phyloP scores from a whole-genome alignment of 768 basidiomycete species.

The Collybia mongolica region DNA sequence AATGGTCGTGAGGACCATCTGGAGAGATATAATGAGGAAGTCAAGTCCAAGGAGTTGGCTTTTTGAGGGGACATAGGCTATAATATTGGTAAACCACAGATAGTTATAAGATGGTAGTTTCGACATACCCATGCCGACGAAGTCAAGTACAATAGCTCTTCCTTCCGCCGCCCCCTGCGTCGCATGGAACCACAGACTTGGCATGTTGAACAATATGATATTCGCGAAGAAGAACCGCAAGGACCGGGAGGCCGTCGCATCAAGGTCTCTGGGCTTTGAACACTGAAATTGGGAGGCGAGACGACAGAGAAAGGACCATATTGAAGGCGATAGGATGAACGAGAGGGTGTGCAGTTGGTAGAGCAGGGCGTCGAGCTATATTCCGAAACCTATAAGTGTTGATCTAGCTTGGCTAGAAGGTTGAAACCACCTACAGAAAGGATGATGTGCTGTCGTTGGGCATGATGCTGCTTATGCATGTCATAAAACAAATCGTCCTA shows the following conservation, averaged over 20 bases:
- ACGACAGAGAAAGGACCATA: conserved; percentile 55
- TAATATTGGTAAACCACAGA: conserved; percentile 3
- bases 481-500: conserved; percentile 27
- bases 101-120: neutral
- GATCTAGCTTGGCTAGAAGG: neutral
- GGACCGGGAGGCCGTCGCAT: conserved; percentile 49
- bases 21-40: conserved; percentile 63
- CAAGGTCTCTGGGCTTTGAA: conserved; percentile 65
- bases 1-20: conserved; percentile 63
- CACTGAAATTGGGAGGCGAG: conserved; percentile 63
- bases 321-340: conserved; percentile 72
- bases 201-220: conserved; percentile 55
- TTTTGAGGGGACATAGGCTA: conserved; percentile 64
- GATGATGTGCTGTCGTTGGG: conserved; percentile 70
- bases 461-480: conserved; percentile 65
- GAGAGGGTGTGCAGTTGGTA: conserved; percentile 76
- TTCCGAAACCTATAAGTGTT: conserved; percentile 9
- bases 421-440: conserved; percentile 48
- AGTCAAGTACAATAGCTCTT: conserved; percentile 71
- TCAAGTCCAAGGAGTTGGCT: conserved; percentile 67
- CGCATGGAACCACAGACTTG: conserved; percentile 63
- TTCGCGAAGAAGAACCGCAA: conserved; percentile 66
- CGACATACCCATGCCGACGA: conserved; percentile 71
- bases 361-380: conserved; percentile 66
- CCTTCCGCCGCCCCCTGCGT: conserved; percentile 51